Evolutionary conservation across 2,329 filamentous ascomycete genomes (phyloP), one percentile per base, ranked within the genome.

Genomic region (Trichoderma sp.): DNA sequence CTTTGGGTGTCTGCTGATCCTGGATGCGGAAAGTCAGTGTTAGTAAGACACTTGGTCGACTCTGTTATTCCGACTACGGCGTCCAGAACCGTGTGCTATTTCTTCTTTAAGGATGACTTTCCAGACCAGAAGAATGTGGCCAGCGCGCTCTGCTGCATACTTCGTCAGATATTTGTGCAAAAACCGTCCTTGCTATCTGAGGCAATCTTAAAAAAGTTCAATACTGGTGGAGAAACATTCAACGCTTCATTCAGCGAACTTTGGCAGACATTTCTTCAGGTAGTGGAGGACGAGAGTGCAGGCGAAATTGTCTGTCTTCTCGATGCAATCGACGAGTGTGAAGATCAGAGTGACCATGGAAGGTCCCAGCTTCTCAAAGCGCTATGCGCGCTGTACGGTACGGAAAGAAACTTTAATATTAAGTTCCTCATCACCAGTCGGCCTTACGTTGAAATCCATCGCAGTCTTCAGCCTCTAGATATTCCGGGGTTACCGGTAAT

Each of bases 11-110:
- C 83, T 24, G 83, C 82, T 8, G 80, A 84, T 68, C 83, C 83
- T 3, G 83, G 83, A 0, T 84, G 81, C 60, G 83, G 83, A 12
- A 85, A 85, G 73, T 84, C 84, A 0, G 83, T 85, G 6, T 73
- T 85, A 2, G 77, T 80, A 18, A 82, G 74, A 71, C 77, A 79
- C 43, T 72, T 85, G 3, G 74, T 82, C 0, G 82, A 85, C 28
- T 21, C 75, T 0, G 68, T 78, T 0, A 72, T 84, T 2, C 66
- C 66, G 1, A 74, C 30, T 0, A 75, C 47, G 0, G 30, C 53
- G 1, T 70, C 70, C 1, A 75, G 74, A 34, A 80, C 76, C 5
- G 56, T 60, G 28, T 60, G 56, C 28, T 60, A 60, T 30, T 60
- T 60, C 28, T 60, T 60, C 28, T 60, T 60, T 4, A 60, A 60